Base-by-base conservation (phyloP, 768 basidiomycete genomes). In the Panaeolus papilionaceus region DNA sequence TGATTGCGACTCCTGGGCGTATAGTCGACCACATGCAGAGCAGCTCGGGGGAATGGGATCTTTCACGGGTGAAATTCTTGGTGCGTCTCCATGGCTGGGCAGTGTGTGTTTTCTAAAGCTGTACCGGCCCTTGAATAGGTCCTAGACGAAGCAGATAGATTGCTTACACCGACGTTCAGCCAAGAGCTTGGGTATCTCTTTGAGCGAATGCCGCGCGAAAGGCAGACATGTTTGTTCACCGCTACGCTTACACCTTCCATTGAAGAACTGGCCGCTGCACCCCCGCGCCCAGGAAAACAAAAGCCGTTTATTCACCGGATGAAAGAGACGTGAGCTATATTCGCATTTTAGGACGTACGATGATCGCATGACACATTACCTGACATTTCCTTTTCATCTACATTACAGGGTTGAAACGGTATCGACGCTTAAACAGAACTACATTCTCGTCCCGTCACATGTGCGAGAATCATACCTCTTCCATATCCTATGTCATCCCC, bases 201-300 rank as follows among this genome's bases (percentile, higher is more conserved):
- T 76, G 79, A 81, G 40, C 81, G 85, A 40, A 83, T 99, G 16
- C 95, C 98, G 0, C 85, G 86, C 64, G 88, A 94, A 38, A 86
- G 98, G n/a, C 97, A 99, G 76, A 99, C 97, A 0, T 94, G 95
- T 72, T 85, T 99, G 47, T 99, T 99, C 79, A 99, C 98, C 0
- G 98, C 98, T 0, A 99, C 98, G 1, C 81, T 97, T 68, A 96
- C 95, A 4, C 86, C 90, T 6, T 88, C 95, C 0, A 94, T 99
- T 66, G 93, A 96, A 73, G 82, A 85, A 8, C 75, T 98, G 23
- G 92, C 90, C 6, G 82, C 85, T 42, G 89, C 90, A 20, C 79
- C 89, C 7, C 94, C 96, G 2, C 85, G 88, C 70, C 83, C 86
- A 0, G 97, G 96, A 4, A 99, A 97, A 78, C 85, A 90, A 74